These are phyloP conservation scores for Sporisorium scitamineum DNA, from an alignment of 1,284 basidiomycete genomes.

Conservation along the genomic window DNA sequence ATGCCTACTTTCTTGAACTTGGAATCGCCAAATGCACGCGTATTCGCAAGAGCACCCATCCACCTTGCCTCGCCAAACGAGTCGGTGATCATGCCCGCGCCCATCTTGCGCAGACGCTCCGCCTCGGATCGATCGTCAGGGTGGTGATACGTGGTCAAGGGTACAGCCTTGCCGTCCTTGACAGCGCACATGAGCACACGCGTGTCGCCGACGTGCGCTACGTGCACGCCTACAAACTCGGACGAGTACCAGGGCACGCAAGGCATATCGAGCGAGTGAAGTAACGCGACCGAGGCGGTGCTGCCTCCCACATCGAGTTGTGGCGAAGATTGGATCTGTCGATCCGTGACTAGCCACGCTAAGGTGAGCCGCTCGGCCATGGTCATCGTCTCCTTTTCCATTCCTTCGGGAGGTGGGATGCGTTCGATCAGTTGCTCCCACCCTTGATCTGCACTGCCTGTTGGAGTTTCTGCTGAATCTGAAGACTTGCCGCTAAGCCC, in stretches of 20 bases:
- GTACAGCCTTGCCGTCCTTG: constrained; percentile 78
- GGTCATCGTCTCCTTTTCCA: constrained; percentile 54
- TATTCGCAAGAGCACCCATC: constrained; percentile 96
- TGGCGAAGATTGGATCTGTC: constrained; percentile 58
- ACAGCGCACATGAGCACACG: constrained; percentile 84
- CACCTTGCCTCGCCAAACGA: constrained; percentile 94
- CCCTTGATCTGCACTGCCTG: constrained; percentile 16
- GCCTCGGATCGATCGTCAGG: constrained; percentile 89
- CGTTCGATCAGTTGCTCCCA: constrained; percentile 41
- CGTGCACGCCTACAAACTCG: constrained; percentile 72
- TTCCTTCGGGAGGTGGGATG: constrained; percentile 49
- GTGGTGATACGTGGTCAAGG: constrained; percentile 80
- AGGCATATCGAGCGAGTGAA: constrained; percentile 84
- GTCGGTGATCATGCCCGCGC: constrained; percentile 88
- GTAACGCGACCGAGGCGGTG: constrained; percentile 86
- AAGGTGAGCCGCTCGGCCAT: constrained; percentile 66
- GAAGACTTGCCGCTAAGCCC: constrained; percentile 4
- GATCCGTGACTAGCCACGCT: constrained; percentile 65
- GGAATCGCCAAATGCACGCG: constrained; percentile 91
- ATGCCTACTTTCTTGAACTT: constrained; percentile 80
- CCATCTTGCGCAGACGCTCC: constrained; percentile 85
- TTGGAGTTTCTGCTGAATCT: neutral
- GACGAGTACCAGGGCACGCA: constrained; percentile 71
- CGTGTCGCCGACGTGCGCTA: constrained; percentile 90
- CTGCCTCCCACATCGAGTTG: constrained; percentile 75